phyloP scores from a whole-genome alignment of 2,329 filamentous ascomycete species.

The Neopestalotiopsis clavispora region DNA sequence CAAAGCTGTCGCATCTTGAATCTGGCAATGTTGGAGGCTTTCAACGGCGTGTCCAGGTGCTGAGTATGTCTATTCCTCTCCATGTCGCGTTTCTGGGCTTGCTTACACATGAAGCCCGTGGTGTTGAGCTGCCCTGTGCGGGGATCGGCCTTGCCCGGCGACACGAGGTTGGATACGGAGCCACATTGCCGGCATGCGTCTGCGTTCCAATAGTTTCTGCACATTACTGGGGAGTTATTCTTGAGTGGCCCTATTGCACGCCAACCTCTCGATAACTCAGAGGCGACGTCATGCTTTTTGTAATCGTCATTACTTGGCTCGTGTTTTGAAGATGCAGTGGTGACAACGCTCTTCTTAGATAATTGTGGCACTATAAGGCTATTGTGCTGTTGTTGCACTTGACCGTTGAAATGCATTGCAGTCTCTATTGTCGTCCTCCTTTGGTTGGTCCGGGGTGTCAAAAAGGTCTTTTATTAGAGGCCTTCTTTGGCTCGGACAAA shows the following conservation, averaged over 20 bases:
- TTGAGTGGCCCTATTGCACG: neutral
- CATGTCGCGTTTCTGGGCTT: neutral
- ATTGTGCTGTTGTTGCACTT: too few species aligned
- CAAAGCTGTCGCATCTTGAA: neutral
- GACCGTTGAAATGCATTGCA: too few species aligned
- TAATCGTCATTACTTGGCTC: too few species aligned
- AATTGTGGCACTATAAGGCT: too few species aligned
- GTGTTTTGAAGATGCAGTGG: too few species aligned
- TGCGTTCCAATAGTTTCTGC: conserved; percentile 8
- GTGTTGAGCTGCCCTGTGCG: neutral
- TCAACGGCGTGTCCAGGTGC: conserved; percentile 63
- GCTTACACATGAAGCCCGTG: conserved; percentile 6
- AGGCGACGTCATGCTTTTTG: too few species aligned
- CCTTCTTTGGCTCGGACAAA: too few species aligned
- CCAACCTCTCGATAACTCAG: neutral
- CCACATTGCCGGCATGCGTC: conserved; percentile 13
- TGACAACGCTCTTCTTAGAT: too few species aligned
- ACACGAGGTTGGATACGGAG: neutral
- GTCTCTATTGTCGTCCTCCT: too few species aligned
- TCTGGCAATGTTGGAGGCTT: conserved; percentile 66
- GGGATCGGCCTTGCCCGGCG: conserved; percentile 7
- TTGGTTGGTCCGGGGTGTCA: too few species aligned
- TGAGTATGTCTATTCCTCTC: neutral
- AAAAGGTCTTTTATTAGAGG: too few species aligned
- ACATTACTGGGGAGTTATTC: too few species aligned